Evolutionary conservation across 306 rosid genomes (phyloP), one percentile per base, ranked within the genome.

Genomic region (Cicer yamashitae): DNA sequence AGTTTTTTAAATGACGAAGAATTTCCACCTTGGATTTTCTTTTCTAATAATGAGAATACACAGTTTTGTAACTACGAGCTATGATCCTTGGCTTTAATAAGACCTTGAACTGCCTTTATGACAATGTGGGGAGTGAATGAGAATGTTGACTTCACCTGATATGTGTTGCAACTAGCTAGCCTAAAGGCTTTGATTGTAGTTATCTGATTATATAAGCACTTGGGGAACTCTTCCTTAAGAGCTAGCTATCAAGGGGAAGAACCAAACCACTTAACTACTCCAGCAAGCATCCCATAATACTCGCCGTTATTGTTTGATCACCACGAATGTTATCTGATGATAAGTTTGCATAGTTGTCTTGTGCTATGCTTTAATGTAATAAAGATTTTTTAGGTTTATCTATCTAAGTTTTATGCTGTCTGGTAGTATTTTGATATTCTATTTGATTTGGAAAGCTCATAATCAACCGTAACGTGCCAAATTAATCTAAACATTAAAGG

Each of bases 241-340:
- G 37, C 37, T 30, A 30, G 37, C 37, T 4, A 30, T 30, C 37
- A 30, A 30, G 6, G 37, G 37, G 37, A 30, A 30, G 37, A 30
- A 30, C 5, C 6, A 30, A 30, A 30, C 37, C 37, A 30, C 37
- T 30, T 30, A 30, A 30, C 37, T 30, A 30, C 37, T 30, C 37
- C 37, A 30, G 6, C 37, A 30, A 0, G 37, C 37, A 30, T 30
- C 37, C 37, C 37, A 30, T 30, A 30, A 30, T 30, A 30, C 41
- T 63, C 39, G 74, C 74, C 38, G 38, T 60, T 77, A 13, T 59
- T 73, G 63, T 40, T 54, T 45, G 73, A 56, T 66, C 14, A 20
- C 40, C 8, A 59, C 57, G 47, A n/a, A 17, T 73, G 57, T 67
- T 38, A 51, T 73, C n/a, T 54, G 50, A 51, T 37, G 70, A 47